Conservation (phyloP, 371 early-diverging fungal genomes). For the Mucor racemosus region DNA sequence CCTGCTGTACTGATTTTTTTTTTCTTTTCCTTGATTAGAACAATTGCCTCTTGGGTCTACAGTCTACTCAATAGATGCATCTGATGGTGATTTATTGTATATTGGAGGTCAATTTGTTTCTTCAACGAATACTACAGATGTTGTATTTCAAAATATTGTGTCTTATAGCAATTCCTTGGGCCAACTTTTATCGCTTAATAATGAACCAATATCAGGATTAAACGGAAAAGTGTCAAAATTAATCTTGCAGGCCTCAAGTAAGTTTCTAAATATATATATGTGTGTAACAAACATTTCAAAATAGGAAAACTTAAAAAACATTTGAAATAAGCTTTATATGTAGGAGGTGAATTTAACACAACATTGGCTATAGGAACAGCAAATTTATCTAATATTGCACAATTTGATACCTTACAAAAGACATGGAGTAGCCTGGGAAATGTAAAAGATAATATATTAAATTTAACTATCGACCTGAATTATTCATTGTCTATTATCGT, state of each 20-base stretch:
- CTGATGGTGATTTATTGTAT: constrained; percentile 34
- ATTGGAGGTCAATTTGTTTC: constrained; percentile 43
- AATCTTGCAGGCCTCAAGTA: constrained; percentile 30
- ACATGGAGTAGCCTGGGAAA: constrained; percentile 31
- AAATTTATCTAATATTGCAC: constrained; percentile 22
- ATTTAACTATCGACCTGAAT: not conserved
- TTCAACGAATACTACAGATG: not conserved
- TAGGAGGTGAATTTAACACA: constrained; percentile 40
- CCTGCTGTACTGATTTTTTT: not conserved
- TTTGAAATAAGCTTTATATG: constrained; percentile 28
- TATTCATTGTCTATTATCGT: not conserved
- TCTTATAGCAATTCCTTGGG: constrained; percentile 30
- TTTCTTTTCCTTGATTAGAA: constrained; percentile 20
- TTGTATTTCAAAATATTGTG: constrained; percentile 33
- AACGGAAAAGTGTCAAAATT: constrained; percentile 34
- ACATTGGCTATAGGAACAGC: constrained; percentile 6
- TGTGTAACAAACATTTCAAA: constrained; percentile 1
- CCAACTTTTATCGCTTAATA: constrained; percentile 21
- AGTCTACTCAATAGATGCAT: constrained; percentile 40
- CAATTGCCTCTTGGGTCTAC: constrained; percentile 40
- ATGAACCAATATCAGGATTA: constrained; percentile 10
- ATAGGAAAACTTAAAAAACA: not conserved
- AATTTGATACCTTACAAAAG: constrained; percentile 21
- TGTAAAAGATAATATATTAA: constrained; percentile 18
- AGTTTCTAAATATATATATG: constrained; percentile 2